These are phyloP conservation scores for Epichloe glyceriae DNA, from an alignment of 2,329 filamentous ascomycete species.

Conservation along the genomic window DNA sequence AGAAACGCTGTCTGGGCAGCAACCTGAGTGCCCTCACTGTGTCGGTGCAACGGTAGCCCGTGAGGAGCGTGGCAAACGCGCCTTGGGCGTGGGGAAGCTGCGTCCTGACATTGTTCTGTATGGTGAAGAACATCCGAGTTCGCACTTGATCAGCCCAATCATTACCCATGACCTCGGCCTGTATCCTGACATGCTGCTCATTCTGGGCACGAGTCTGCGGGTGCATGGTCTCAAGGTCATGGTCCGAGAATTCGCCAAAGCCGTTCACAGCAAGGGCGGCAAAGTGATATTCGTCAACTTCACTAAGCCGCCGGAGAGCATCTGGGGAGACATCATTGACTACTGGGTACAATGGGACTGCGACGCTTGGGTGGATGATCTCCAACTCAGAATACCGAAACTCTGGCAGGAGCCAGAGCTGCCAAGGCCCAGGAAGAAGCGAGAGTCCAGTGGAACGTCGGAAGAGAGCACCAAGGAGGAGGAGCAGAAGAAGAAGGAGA, in stretches of 20 bases:
- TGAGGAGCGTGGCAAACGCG: slow-evolving; percentile 52
- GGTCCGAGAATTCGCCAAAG: slow-evolving; percentile 58
- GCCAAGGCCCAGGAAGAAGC: slow-evolving; percentile 26
- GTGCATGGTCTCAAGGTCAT: slow-evolving; percentile 61
- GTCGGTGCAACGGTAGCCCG: slow-evolving; percentile 47
- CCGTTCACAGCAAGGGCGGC: slow-evolving; percentile 53
- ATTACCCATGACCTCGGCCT: slow-evolving; percentile 54
- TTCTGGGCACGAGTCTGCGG: slow-evolving; percentile 57
- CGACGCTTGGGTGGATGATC: slow-evolving; percentile 56
- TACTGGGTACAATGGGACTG: slow-evolving; percentile 67
- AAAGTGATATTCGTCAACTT: slow-evolving; percentile 63
- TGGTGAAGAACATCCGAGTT: slow-evolving; percentile 58
- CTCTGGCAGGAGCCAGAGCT: slow-evolving; percentile 44
- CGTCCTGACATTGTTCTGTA: slow-evolving; percentile 64
- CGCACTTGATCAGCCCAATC: slow-evolving; percentile 54
- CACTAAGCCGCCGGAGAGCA: slow-evolving; percentile 58
- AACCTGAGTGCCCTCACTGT: slow-evolving; percentile 56
- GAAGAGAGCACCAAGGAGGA: slow-evolving; percentile 16
- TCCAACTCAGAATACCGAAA: slow-evolving; percentile 44
- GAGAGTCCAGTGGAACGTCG: slow-evolving; percentile 15
- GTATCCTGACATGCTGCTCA: slow-evolving; percentile 53
- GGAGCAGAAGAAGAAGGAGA: slow-evolving; percentile 21
- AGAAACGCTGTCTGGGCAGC: slow-evolving; percentile 48
- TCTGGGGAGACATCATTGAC: slow-evolving; percentile 61
- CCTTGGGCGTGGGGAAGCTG: slow-evolving; percentile 53